Base-by-base conservation (phyloP, 2,329 filamentous ascomycete genomes). In the Botrytis byssoidea region DNA sequence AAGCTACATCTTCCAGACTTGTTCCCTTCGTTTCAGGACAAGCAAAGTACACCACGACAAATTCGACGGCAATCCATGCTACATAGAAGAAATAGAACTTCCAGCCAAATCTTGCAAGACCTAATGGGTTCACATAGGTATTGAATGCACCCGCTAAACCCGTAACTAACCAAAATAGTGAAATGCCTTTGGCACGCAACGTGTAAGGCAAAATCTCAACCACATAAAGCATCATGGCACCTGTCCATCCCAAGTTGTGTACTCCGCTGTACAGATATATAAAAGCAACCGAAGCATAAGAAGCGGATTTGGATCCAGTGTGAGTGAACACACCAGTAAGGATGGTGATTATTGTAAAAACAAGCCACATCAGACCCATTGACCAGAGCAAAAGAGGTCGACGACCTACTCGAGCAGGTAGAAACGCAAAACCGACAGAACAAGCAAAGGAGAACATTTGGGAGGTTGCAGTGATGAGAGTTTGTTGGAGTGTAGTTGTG, bases 21-120 rank as follows among this genome's bases (percentile, higher is more conserved):
- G 72, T 73, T 5, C 77, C 76, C 67, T 69, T 76, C 18, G 76
- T 78, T 65, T 78, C 76, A 3, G 75, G 76, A 71, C 71, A 78
- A 79, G 90, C 86, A 83, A 89, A 88, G 81, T 86, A 90, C 42
- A 91, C 88, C 74, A 91, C 89, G 66, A 87, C 75, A 70, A 90
- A 83, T 80, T 91, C 87, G 77, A 86, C 81, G 55, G 86, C 83
- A 79, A 90, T 87, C 89, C 89, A 88, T 0, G 83, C 85, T 20
- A 87, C 85, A 57, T 77, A 78, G 73, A 83, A 79, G 42, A 83
- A 77, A 74, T 83, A 83, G 71, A 81, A 83, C 72, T 80, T 82
- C 81, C 82, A 83, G 14, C 78, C 78, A 42, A 83, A 79, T n/a
- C 76, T 78, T 16, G 76, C 68, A 37, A 83, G 71, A 86, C 85